phyloP scores from a whole-genome alignment of 2,329 filamentous ascomycete genomes.

The Fulvia fulva region DNA sequence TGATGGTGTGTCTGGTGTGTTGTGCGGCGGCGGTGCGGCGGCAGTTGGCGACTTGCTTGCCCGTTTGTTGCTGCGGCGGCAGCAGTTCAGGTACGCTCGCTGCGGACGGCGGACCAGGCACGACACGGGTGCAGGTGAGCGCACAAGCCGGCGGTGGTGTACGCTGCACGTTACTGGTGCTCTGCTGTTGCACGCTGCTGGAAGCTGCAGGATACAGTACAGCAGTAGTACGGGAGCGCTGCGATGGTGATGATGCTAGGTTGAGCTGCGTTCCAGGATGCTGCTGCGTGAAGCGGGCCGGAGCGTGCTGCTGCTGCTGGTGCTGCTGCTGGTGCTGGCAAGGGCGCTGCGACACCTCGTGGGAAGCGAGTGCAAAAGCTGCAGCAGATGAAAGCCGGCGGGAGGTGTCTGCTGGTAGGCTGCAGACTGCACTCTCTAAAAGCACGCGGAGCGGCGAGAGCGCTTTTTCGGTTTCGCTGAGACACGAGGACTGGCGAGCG shows the following conservation, averaged over 20 bases:
- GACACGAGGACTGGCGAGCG: constrained; percentile 18
- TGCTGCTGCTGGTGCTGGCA: constrained; percentile 4
- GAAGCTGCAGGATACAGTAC: background rate
- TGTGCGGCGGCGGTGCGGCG: constrained; percentile 2
- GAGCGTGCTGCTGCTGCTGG: background rate
- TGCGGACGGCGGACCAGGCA: constrained; percentile 10
- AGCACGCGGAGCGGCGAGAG: constrained; percentile 16
- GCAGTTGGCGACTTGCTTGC: background rate
- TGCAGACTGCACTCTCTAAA: constrained; percentile 19
- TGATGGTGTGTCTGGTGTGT: background rate
- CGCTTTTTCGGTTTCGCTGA: constrained; percentile 19
- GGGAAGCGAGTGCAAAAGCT: constrained; percentile 12
- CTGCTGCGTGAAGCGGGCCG: no score
- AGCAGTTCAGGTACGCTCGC: no score
- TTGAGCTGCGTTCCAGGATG: background rate
- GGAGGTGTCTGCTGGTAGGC: constrained; percentile 16
- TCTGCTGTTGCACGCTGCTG: no score
- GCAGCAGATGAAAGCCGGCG: constrained; percentile 10
- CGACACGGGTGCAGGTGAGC: constrained; percentile 2
- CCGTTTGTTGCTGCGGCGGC: constrained; percentile 19
- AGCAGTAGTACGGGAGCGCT: background rate
- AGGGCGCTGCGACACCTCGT: constrained; percentile 22
- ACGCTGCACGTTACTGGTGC: background rate
- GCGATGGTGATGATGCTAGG: background rate
- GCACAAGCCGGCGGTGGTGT: background rate